These are phyloP conservation scores for Darksidea phi DNA, from an alignment of 495 filamentous ascomycete species.

Conservation along the genomic window DNA sequence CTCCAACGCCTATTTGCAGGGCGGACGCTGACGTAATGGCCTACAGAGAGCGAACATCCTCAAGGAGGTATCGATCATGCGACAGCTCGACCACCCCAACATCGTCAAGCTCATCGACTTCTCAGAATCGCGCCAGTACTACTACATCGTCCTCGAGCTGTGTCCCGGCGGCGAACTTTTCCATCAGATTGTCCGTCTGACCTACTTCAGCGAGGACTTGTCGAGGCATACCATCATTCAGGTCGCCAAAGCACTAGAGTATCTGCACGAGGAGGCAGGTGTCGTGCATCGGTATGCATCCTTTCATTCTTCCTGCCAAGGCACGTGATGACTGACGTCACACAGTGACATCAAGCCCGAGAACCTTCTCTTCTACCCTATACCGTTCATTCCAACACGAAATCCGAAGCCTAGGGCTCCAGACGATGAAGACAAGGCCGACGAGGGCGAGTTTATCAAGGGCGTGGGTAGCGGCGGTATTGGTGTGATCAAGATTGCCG, in stretches of 20 bases:
- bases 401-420: constrained; percentile 71
- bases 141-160: constrained; percentile 94
- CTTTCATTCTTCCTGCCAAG: constrained; percentile 25
- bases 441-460: constrained; percentile 88
- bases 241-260: constrained; percentile 89
- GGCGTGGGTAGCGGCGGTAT: constrained; percentile 90
- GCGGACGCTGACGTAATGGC: constrained; percentile 42
- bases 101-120: constrained; percentile 92
- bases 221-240: constrained; percentile 92
- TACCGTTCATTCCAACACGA: constrained; percentile 75
- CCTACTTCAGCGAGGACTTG: constrained; percentile 95
- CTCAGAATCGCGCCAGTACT: constrained; percentile 89
- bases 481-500: constrained; percentile 92
- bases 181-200: constrained; percentile 96
- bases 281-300: constrained; percentile 84
- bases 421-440: constrained; percentile 95
- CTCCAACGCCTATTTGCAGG: background rate
- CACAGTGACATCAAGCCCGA: constrained; percentile 96
- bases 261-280: constrained; percentile 89
- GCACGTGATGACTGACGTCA: constrained; percentile 36
- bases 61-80: constrained; percentile 99
- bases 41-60: constrained; percentile 88
- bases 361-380: constrained; percentile 90
- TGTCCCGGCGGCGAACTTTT: constrained; percentile 95
- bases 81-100: constrained; percentile 90